phyloP scores from a whole-genome alignment of 306 rosid species.

The Ziziphus jujuba region DNA sequence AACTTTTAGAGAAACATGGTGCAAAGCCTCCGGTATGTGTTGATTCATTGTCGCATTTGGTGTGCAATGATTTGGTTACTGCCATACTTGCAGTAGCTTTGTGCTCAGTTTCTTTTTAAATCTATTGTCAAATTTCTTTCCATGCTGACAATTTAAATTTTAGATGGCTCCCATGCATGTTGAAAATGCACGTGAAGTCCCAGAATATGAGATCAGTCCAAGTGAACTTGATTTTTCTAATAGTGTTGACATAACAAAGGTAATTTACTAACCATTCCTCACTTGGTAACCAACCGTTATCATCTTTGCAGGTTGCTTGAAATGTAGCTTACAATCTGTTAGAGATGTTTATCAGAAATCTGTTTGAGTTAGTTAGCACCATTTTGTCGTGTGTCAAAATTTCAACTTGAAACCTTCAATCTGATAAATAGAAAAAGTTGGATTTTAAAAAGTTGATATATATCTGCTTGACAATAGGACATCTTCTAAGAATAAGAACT shows the following conservation, averaged over 20 bases:
- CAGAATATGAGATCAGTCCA: slow-evolving; percentile 84
- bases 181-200: slow-evolving; percentile 70
- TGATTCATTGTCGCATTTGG: not conserved
- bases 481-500: too few relatives aligned
- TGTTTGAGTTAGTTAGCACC: too few relatives aligned
- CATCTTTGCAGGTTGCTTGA: not conserved
- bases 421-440: too few relatives aligned
- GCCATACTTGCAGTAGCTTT: not conserved
- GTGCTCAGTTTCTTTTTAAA: not conserved
- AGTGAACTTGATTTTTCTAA: slow-evolving; percentile 80
- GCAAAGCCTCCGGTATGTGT: slow-evolving; percentile 69
- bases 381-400: too few relatives aligned
- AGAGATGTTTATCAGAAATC: too few relatives aligned
- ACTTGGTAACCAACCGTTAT: not conserved
- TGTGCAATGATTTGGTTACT: not conserved
- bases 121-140: not conserved
- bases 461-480: too few relatives aligned
- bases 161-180: slow-evolving; percentile 94
- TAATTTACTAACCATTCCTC: slow-evolving; percentile 15
- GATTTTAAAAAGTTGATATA: too few relatives aligned
- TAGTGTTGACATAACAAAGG: slow-evolving; percentile 76
- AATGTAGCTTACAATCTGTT: not conserved
- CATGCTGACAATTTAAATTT: slow-evolving; percentile 21
- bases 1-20: slow-evolving; percentile 78
- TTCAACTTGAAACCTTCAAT: too few relatives aligned